Conservation (phyloP, 768 basidiomycete genomes). For the Mycena venus region DNA sequence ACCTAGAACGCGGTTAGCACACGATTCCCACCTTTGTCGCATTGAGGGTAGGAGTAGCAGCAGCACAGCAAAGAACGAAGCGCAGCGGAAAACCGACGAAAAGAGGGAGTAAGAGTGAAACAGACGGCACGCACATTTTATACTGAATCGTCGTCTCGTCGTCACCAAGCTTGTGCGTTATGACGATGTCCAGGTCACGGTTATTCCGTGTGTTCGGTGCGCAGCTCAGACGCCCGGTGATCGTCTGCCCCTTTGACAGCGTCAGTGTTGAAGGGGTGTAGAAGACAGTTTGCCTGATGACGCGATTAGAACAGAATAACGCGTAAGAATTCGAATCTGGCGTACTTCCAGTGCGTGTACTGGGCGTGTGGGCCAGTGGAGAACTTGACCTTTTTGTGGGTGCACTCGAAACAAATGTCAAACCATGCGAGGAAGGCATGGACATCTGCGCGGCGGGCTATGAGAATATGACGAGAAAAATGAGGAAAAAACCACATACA, state of each 20-base stretch:
- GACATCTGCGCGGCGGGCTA: conserved; percentile 67
- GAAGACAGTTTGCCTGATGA: conserved; percentile 92
- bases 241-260: conserved; percentile 76
- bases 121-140: conserved; percentile 82
- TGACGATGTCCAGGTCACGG: conserved; percentile 92
- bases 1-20: conserved; percentile 70
- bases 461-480: conserved; percentile 2
- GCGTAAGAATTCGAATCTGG: conserved; percentile 32
- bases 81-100: conserved; percentile 28
- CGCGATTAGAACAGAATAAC: background rate
- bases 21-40: conserved; percentile 31
- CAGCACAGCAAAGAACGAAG: too few species aligned
- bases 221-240: conserved; percentile 81
- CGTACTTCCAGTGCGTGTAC: conserved; percentile 97
- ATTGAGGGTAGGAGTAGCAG: too few species aligned
- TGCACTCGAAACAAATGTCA: conserved; percentile 94
- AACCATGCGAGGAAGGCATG: conserved; percentile 99
- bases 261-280: conserved; percentile 89
- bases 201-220: conserved; percentile 94
- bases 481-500: conserved; percentile 66
- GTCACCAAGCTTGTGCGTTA: conserved; percentile 72
- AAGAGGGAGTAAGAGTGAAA: conserved; percentile 34
- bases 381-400: conserved; percentile 95
- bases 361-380: conserved; percentile 98
- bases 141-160: conserved; percentile 68